Evolutionary conservation across 2,329 filamentous ascomycete species (phyloP), one percentile per base, ranked within the genome.

Genomic region (Pseudogymnoascus sp.): DNA sequence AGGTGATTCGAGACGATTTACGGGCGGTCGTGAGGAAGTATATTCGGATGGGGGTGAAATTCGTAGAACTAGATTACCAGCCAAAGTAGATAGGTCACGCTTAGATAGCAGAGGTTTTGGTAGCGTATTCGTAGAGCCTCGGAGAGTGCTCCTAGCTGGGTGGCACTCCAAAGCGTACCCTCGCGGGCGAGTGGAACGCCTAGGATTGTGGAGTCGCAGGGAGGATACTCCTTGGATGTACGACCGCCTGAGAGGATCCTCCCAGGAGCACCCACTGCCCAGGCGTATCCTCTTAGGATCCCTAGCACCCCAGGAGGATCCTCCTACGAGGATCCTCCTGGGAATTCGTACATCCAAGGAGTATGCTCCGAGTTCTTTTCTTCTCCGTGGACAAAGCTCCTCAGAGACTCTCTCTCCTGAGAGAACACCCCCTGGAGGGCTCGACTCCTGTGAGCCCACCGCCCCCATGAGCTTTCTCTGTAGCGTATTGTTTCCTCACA

Each of bases 1-100:
- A n/a, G n/a, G n/a, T n/a, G n/a, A n/a, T n/a, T n/a, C n/a, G n/a
- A 65, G 59, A 66, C 62, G 31, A 65, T 28, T 63, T 66, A 62
- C 33, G 53, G 56, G 46, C 50, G 28, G 53, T 65, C 64, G 41
- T 65, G 12, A 33, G 60, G 62, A 62, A 50, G 56, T 59, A 66
- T 66, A 38, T 66, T 31, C 61, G 31, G 19, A 60, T 64, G 43
- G 37, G 64, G 64, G 50, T 66, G 35, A 66, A 62, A 62, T 64
- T 64, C 35, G 60, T 65, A 56, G 56, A 66, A 66, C 63, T 64
- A 40, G 41, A 65, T 61, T 66, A 65, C 65, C 46, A 66, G 62
- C 56, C 60, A 62, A 64, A 50, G 50, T 41, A 64, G 53, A 28
- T 38, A 38, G 35, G 35, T 38, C 14, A 38, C 35, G 35, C 35